Evolutionary conservation across 805 yeast species (phyloP), one percentile per base, ranked within the genome.

Genomic region (Nakazawaea anatomiae): DNA sequence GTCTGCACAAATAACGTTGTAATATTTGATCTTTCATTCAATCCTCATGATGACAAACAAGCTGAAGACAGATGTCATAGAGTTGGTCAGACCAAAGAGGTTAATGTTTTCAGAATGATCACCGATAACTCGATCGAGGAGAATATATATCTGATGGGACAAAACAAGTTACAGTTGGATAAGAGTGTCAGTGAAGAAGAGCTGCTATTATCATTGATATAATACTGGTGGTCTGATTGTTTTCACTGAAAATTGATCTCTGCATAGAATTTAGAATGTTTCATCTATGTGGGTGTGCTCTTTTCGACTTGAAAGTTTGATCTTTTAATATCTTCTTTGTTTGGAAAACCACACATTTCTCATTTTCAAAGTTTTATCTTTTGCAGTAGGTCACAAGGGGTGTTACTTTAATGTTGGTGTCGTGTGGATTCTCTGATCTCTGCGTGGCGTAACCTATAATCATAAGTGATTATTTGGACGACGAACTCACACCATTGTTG

Each of bases 61-160:
- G 99, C 99, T 1, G 98, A 95, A 64, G 99, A 94, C 67, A 80
- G 99, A 63, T 96, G 98, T 0, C 99, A 94, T 66, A 79, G 99
- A 67, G 97, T 94, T 29, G 99, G 99, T 1, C 98, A 92, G 69
- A 81, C 84, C 6, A 80, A 85, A 50, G 89, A 87, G 46, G 99
- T 94, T 25, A 71, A 74, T 48, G 96, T 95, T 14, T 76, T 80
- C 40, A 80, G 95, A 51, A 69, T 94, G 54, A 82, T 94, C 48
- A 78, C 87, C 8, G 77, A 75, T 55, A 75, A 81, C 51, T 82
- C 96, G 1, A 86, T 94, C 39, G 99, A 94, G 59, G 97, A 92
- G 66, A 89, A 87, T 58, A 91, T 94, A 58, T 74, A 85, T 54
- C 83, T 82, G 59, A 69, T 94, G 61, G 98, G 97, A 0, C 87